Evolutionary conservation across 768 basidiomycete species (phyloP).

Genomic region (Gloeostereum incarnatum): DNA sequence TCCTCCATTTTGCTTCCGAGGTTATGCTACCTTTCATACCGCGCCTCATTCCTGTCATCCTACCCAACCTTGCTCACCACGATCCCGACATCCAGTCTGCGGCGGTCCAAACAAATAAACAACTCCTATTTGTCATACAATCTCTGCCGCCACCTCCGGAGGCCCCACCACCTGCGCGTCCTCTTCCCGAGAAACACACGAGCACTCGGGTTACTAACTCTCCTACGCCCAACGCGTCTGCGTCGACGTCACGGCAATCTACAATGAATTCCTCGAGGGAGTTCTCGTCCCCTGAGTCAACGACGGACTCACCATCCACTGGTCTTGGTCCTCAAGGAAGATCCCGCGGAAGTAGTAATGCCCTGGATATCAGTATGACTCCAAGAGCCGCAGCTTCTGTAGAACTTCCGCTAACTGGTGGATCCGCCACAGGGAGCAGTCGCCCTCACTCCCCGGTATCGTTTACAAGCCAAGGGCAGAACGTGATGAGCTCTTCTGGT

Average conservation of each 20-base stretch:
- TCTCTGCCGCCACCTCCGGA: constrained; percentile 70
- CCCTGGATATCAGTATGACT: constrained; percentile 27
- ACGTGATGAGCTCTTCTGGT: constrained; percentile 20
- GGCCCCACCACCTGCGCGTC: constrained; percentile 17
- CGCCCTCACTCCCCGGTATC: constrained; percentile 60
- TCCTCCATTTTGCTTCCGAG: constrained; percentile 79
- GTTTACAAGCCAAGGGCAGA: constrained; percentile 28
- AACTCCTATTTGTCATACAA: constrained; percentile 80
- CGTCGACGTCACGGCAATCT: constrained; percentile 39
- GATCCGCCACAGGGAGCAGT: constrained; percentile 26
- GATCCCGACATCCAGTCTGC: constrained; percentile 81
- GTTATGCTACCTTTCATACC: constrained; percentile 95
- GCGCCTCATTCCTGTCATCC: constrained; percentile 82
- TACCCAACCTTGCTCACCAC: constrained; percentile 92
- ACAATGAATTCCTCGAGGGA: constrained; percentile 39
- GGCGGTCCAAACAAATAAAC: constrained; percentile 80
- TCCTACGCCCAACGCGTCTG: constrained; percentile 40
- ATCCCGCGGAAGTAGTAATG: constrained; percentile 18
- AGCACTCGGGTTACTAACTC: constrained; percentile 38
- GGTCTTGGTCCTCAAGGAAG: constrained; percentile 13
- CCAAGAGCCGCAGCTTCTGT: constrained; percentile 23
- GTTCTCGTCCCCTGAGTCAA: constrained; percentile 34
- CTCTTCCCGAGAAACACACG: constrained; percentile 20
- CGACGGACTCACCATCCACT: constrained; percentile 19
- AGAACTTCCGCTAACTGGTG: constrained; percentile 19